phyloP scores from a whole-genome alignment of 1,284 basidiomycete species.

The Ustilago cynodontis region DNA sequence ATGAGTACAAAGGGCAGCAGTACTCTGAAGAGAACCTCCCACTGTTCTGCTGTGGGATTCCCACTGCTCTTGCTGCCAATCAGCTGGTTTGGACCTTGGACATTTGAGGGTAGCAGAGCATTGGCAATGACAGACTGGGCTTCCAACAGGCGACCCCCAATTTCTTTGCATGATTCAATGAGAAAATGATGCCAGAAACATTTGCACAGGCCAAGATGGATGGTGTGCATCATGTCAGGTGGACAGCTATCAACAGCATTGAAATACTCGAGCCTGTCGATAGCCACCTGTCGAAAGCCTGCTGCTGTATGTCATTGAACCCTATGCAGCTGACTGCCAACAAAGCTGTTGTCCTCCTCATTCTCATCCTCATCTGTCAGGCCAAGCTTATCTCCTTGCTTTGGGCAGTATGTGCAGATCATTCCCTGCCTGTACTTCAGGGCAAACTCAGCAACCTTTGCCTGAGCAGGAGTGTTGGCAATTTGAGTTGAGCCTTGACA shows the following conservation, averaged over 20 bases:
- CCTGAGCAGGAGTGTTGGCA: slow-evolving; percentile 2
- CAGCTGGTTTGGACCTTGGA: not conserved
- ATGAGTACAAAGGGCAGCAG: slow-evolving; percentile 3
- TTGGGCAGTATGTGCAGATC: not conserved
- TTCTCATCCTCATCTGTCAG: not conserved
- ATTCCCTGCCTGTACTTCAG: not conserved
- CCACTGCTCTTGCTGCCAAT: slow-evolving; percentile 2
- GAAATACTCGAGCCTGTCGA: slow-evolving; percentile 12
- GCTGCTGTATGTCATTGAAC: not conserved
- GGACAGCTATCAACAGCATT: not conserved
- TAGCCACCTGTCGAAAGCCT: no score
- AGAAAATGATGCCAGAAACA: slow-evolving; percentile 10
- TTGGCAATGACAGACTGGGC: not conserved
- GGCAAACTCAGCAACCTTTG: slow-evolving; percentile 7
- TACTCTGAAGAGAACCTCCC: not conserved
- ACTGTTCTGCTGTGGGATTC: slow-evolving; percentile 5
- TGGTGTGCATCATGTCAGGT: slow-evolving; percentile 10
- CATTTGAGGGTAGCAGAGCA: not conserved
- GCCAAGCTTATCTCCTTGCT: not conserved
- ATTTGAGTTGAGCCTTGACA: not conserved
- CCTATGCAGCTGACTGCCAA: not conserved
- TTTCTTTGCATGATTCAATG: not conserved
- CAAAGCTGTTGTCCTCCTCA: not conserved
- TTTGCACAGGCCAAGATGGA: slow-evolving; percentile 21
- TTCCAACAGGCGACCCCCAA: not conserved